Conservation (phyloP, 345 rosid genomes). For the Mangifera indica region DNA sequence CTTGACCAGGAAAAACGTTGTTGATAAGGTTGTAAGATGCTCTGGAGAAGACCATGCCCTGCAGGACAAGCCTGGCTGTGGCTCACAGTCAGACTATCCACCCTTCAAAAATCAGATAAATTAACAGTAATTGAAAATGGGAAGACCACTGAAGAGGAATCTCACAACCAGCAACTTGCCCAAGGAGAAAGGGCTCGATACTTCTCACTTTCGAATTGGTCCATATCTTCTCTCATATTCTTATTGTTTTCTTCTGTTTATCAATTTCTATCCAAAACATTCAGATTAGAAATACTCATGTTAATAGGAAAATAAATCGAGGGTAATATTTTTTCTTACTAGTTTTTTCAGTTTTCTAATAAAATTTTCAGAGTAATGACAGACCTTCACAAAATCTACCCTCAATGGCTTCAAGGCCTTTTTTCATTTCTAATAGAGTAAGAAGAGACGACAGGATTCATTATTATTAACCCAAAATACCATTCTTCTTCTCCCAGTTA, state of each 20-base stretch:
- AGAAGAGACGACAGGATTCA: background rate
- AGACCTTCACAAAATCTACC: no score
- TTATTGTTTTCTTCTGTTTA: no score
- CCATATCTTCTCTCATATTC: no score
- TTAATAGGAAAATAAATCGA: background rate
- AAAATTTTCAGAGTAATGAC: no score
- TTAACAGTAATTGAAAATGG: conserved; percentile 23
- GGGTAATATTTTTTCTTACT: no score
- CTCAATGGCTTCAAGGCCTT: no score
- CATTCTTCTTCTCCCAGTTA: background rate
- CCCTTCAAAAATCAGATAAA: conserved; percentile 21
- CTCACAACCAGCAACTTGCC: conserved; percentile 21
- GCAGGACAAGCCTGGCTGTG: conserved; percentile 31
- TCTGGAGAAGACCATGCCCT: conserved; percentile 26
- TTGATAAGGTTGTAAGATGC: no score
- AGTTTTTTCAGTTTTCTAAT: no score
- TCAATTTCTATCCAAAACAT: background rate
- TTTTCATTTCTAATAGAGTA: background rate
- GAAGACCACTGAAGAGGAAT: conserved; percentile 18
- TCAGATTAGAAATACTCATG: background rate
- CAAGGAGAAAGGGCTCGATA: conserved; percentile 14
- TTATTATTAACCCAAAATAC: no score
- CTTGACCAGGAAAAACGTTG: no score
- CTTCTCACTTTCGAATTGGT: conserved; percentile 22
- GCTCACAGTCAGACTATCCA: conserved; percentile 32